Conservation (phyloP, 208 protist species). For the Hexamita inflata region DNA sequence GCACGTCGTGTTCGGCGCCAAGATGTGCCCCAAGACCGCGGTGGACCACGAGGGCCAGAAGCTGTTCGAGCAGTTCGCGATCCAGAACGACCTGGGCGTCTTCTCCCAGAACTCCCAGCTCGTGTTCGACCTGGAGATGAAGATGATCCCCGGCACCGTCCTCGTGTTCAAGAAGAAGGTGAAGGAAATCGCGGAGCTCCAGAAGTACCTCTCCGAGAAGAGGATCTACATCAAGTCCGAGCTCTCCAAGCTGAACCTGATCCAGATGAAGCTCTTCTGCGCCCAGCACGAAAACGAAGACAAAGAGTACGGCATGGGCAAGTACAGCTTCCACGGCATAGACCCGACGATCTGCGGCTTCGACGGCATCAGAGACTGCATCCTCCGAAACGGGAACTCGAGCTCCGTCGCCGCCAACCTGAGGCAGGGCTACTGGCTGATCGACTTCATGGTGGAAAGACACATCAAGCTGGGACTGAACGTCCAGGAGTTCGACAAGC, state of each 20-base stretch:
- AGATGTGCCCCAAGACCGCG: background rate
- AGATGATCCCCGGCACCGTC: background rate
- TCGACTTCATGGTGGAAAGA: background rate
- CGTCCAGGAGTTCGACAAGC: background rate
- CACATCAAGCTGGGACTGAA: background rate
- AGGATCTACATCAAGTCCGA: background rate
- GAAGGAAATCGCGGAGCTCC: too few relatives aligned
- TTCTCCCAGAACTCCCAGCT: background rate
- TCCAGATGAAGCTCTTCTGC: background rate
- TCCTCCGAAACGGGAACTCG: background rate
- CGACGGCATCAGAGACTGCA: background rate
- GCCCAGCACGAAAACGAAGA: background rate
- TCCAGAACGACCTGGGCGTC: background rate
- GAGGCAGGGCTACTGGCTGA: background rate
- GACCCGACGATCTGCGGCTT: background rate
- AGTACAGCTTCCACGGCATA: background rate
- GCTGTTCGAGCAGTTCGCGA: background rate
- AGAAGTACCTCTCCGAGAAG: background rate
- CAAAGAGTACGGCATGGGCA: background rate
- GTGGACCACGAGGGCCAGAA: background rate
- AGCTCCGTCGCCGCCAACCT: background rate
- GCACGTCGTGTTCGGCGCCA: background rate
- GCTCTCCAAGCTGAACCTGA: background rate
- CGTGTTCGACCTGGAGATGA: background rate
- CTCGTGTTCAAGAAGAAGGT: constrained; percentile 13